These are phyloP conservation scores for Cystobasidium pallidum DNA, from an alignment of 1,284 basidiomycete genomes.

Conservation along the genomic window DNA sequence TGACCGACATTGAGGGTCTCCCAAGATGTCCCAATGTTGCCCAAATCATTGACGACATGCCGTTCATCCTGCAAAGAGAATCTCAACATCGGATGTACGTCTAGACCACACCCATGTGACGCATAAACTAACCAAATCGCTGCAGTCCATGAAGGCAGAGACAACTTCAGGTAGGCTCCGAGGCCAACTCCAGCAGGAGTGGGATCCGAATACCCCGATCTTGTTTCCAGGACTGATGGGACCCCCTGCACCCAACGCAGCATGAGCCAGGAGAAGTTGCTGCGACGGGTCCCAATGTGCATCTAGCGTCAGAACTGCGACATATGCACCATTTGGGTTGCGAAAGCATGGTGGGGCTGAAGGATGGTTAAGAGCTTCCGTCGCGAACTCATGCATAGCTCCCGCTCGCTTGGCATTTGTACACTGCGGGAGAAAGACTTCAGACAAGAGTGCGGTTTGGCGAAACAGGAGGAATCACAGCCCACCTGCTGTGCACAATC, in stretches of 20 bases:
- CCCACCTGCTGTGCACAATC: conserved; percentile 40
- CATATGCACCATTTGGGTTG: conserved; percentile 39
- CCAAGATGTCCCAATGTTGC: conserved; percentile 38
- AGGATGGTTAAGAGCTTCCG: conserved; percentile 34
- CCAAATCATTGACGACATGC: conserved; percentile 41
- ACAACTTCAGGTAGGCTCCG: conserved; percentile 35
- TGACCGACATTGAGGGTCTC: conserved; percentile 43
- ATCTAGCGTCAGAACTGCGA: conserved; percentile 36
- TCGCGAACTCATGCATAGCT: conserved; percentile 43
- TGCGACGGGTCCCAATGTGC: conserved; percentile 35
- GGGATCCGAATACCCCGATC: conserved; percentile 43
- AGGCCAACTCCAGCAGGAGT: conserved; percentile 43
- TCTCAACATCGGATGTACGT: neutral
- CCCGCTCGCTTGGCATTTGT: conserved; percentile 24
- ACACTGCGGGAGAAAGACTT: neutral
- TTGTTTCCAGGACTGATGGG: conserved; percentile 39
- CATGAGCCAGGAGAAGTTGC: conserved; percentile 30
- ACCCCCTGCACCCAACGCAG: conserved; percentile 36
- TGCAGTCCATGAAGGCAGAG: conserved; percentile 35
- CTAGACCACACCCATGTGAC: neutral
- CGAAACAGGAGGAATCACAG: neutral
- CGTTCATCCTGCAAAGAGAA: conserved; percentile 24
- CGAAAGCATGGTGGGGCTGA: conserved; percentile 39
- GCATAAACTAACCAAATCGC: conserved; percentile 31
- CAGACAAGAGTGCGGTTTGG: neutral